Percentiles rank a stretch among this genome's conserved stretches.
These are phyloP conservation scores for Claviceps maximensis DNA, from an alignment of 2,329 filamentous ascomycete genomes.

Conservation along the genomic window DNA sequence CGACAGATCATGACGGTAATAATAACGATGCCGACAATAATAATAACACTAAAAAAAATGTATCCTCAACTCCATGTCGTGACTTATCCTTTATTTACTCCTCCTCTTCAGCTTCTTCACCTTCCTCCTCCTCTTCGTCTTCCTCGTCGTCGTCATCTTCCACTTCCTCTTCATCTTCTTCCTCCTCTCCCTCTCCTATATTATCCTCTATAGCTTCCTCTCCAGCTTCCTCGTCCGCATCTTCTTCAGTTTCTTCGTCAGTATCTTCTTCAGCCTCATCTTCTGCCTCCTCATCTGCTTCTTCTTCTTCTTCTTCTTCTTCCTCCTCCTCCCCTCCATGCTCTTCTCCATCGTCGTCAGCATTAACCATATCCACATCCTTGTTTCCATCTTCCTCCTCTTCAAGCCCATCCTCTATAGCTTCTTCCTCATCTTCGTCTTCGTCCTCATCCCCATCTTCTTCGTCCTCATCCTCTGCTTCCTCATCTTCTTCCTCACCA, in stretches of 20 bases:
- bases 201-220: too few species aligned
- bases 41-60: not conserved
- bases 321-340: conserved; percentile 10
- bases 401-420: conserved; percentile 9
- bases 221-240: conserved; percentile 1
- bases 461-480: conserved; percentile 5
- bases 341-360: conserved; percentile 5
- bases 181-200: conserved; percentile 10
- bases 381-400: conserved; percentile 14
- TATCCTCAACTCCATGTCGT: not conserved
- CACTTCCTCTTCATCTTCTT: conserved; percentile 2
- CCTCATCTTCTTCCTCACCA: conserved; percentile 6
- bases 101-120: not conserved
- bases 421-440: conserved; percentile 2
- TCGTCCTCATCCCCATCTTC: conserved; percentile 7
- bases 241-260: conserved; percentile 11
- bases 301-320: conserved; percentile 4
- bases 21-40: too few species aligned
- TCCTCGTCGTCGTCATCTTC: conserved; percentile 9
- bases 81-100: not conserved
- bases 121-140: conserved; percentile 1
- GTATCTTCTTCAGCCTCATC: conserved; percentile 8
- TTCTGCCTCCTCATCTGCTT: conserved; percentile 6
- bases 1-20: too few species aligned
- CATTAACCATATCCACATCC: conserved; percentile 8